Evolutionary conservation across 306 rosid genomes (phyloP).

Genomic region (Lathyrus oleraceus): DNA sequence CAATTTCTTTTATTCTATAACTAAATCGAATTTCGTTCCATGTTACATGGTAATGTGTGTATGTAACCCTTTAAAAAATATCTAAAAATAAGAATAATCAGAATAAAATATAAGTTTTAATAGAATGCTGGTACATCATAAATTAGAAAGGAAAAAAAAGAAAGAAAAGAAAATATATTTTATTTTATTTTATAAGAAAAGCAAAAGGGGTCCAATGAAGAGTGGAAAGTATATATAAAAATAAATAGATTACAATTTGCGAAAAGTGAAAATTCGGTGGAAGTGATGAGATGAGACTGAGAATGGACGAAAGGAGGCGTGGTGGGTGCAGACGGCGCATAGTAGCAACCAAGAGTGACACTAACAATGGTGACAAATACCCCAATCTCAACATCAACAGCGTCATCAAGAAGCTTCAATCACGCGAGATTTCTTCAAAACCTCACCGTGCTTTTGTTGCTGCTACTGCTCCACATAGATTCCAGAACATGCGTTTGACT

Average conservation of each 20-base stretch:
- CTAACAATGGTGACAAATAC: constrained; percentile 36
- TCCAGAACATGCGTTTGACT: constrained; percentile 76
- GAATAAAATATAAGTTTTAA: too few relatives aligned
- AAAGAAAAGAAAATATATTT: too few relatives aligned
- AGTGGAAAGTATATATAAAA: not conserved
- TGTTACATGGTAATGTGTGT: too few relatives aligned
- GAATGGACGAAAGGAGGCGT: constrained; percentile 78
- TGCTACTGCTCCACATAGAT: constrained; percentile 72
- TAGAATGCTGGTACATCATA: too few relatives aligned
- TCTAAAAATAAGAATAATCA: too few relatives aligned
- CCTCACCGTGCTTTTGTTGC: constrained; percentile 75
- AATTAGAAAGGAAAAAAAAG: too few relatives aligned
- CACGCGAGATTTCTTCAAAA: constrained; percentile 78
- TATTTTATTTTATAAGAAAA: too few relatives aligned
- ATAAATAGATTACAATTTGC: not conserved
- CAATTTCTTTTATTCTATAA: too few relatives aligned
- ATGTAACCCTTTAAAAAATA: too few relatives aligned
- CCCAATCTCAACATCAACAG: not conserved
- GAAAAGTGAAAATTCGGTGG: not conserved
- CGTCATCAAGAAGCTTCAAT: constrained; percentile 69
- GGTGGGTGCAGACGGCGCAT: constrained; percentile 66
- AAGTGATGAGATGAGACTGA: not conserved
- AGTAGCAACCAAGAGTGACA: constrained; percentile 64
- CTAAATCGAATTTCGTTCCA: too few relatives aligned
- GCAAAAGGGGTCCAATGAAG: not conserved